phyloP scores from a whole-genome alignment of 108 stramenopile genomes.

The Cyclostephanos tholiformis region DNA sequence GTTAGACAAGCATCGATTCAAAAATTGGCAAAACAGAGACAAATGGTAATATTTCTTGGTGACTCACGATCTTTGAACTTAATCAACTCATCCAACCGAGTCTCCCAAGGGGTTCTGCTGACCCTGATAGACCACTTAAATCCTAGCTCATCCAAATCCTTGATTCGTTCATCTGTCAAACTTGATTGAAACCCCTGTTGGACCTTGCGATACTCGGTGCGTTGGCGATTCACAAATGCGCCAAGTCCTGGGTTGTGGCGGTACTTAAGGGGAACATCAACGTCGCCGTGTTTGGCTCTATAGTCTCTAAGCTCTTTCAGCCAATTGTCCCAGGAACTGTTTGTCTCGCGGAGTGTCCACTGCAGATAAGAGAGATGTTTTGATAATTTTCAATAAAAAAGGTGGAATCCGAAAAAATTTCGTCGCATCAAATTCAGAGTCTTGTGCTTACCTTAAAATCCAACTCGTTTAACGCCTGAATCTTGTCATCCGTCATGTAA shows the following conservation, averaged over 20 bases:
- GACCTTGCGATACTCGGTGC: constrained; percentile 46
- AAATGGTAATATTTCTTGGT: background rate
- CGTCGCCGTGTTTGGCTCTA: constrained; percentile 36
- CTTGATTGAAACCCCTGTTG: constrained; percentile 40
- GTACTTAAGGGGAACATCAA: constrained; percentile 46
- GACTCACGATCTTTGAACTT: constrained; percentile 28
- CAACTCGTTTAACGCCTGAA: constrained; percentile 31
- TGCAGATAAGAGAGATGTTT: constrained; percentile 4
- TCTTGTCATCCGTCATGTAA: constrained; percentile 45
- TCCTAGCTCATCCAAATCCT: constrained; percentile 32
- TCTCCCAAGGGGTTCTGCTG: constrained; percentile 43
- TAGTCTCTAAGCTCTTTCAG: constrained; percentile 39
- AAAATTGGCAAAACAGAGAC: background rate
- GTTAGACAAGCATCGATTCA: background rate
- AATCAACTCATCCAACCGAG: constrained; percentile 40
- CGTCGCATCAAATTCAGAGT: background rate
- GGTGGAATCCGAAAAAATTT: background rate
- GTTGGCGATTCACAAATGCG: constrained; percentile 46
- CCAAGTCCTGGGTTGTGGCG: constrained; percentile 27
- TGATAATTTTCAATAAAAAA: background rate
- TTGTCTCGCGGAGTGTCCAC: constrained; percentile 41
- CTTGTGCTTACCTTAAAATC: constrained; percentile 34
- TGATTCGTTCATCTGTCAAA: constrained; percentile 41
- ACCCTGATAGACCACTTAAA: constrained; percentile 50
- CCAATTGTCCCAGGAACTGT: constrained; percentile 48